A percentile compares a stretch with the other conserved stretches of the same genome.
Evolutionary conservation across 768 basidiomycete genomes (phyloP).

Genomic region (Xerocomellus amylosporus): DNA sequence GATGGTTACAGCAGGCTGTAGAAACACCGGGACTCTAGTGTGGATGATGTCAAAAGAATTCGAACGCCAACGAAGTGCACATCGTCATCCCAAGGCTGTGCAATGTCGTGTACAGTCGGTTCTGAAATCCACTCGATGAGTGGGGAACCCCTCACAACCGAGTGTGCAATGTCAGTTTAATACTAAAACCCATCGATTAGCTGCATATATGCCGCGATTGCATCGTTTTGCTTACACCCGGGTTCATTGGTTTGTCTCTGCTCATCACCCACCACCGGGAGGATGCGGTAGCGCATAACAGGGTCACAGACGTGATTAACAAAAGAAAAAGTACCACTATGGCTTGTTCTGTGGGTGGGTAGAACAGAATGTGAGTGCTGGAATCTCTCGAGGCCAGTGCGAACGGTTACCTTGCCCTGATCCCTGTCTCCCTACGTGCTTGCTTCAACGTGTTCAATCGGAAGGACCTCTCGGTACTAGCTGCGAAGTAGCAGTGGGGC

Average conservation of each 20-base stretch:
- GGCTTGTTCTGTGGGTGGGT: background rate
- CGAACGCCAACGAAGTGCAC: background rate
- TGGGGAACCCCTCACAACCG: background rate
- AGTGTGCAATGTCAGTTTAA: background rate
- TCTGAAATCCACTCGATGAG: conserved; percentile 9
- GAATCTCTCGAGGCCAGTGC: conserved; percentile 3
- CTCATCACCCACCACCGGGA: conserved; percentile 24
- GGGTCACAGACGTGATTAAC: background rate
- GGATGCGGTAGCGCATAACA: conserved; percentile 9
- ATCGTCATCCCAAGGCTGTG: conserved; percentile 26
- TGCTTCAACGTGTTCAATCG: background rate
- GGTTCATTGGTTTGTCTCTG: background rate
- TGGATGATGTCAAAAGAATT: background rate
- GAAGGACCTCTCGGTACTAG: background rate
- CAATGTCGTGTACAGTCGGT: conserved; percentile 9
- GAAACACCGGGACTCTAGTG: background rate
- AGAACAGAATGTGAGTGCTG: conserved; percentile 9
- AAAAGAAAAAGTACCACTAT: background rate
- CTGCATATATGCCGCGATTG: conserved; percentile 15
- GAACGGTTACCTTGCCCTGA: conserved; percentile 26
- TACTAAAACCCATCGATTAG: conserved; percentile 9
- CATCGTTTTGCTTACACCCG: conserved; percentile 1
- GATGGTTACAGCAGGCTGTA: background rate
- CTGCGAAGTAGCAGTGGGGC: background rate
- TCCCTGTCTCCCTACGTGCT: conserved; percentile 13